Evolutionary conservation across 208 protist genomes (phyloP), one percentile per base, ranked within the genome.

Genomic region (Tritrichomonas foetus): DNA sequence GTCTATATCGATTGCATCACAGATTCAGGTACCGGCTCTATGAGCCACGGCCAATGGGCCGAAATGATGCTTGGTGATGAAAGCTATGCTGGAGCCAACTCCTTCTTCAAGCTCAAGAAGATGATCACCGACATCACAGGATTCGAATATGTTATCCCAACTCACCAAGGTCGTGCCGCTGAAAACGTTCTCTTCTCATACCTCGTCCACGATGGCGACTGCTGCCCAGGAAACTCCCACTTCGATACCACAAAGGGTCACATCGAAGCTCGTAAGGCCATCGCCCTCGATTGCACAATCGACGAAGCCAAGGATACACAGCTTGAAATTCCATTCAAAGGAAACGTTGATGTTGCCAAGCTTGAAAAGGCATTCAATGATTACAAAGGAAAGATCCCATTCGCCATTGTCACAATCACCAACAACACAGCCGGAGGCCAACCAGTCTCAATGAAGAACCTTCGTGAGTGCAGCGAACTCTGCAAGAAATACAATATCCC

Each of bases 381-480:
- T 0, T 27, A 78, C 50, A 75, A 78, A 39, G 55, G 49, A 0
- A 39, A 64, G 30, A 50, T 94, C 30, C 50, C 93, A 50, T 78
- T 64, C 57, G 64, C 78, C 55, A 84, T 94, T 33, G 36, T 94
- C 64, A 94, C 93, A 25, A 84, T 84, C 50, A 94, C 93, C 1
- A 94, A 94, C 93, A 94, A 94, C 93, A 84, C 93, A 39, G 30
- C 50, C 25, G 93, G 93, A 64, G 93, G 93, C 9, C 93, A 94
- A 55, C 93, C 93, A 66, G 93, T 94, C 20, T 94, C 93, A 11
- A 78, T 94, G 72, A 20, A 39, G 25, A 94, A 94, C 64, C 72
- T 94, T 39, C 93, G 93, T 44, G 93, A 78, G 44, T 55, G 57
- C n/a, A 2, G n/a, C 3, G 93, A 57, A 44, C 33, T 94, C 0